Conservation (phyloP, 306 rosid species). For the Elaeagnus macrophylla region DNA sequence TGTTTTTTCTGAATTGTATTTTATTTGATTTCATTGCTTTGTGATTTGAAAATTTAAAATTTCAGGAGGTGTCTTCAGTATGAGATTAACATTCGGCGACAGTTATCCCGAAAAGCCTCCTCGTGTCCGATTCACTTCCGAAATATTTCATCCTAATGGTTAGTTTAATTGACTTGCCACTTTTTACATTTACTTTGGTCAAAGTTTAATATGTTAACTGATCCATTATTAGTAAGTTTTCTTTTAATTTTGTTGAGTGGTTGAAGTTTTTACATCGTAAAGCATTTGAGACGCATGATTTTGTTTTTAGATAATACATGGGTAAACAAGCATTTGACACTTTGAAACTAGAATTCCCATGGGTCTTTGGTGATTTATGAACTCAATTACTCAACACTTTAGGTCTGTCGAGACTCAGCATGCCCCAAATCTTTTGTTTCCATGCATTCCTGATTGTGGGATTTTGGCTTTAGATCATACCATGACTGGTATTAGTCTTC, state of each 20-base stretch:
- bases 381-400: too few species aligned
- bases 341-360: too few species aligned
- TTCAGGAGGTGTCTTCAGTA: slow-evolving; percentile 25
- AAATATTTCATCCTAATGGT: slow-evolving; percentile 27
- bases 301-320: too few species aligned
- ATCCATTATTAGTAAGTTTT: neutral
- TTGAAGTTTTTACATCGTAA: neutral
- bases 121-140: slow-evolving; percentile 24
- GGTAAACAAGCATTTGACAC: too few species aligned
- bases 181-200: neutral
- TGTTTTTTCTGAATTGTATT: neutral
- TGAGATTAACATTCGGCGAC: slow-evolving; percentile 23
- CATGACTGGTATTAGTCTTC: too few species aligned
- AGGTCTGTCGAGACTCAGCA: too few species aligned
- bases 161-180: neutral
- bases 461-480: too few species aligned
- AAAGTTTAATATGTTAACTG: neutral
- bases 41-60: neutral
- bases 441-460: too few species aligned
- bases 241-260: neutral
- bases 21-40: neutral
- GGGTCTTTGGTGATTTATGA: too few species aligned
- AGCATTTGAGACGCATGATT: too few species aligned
- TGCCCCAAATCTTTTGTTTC: too few species aligned
- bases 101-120: slow-evolving; percentile 27